Base-by-base conservation (phyloP, 2,329 filamentous ascomycete genomes). In the Penicillium rolfsii region DNA sequence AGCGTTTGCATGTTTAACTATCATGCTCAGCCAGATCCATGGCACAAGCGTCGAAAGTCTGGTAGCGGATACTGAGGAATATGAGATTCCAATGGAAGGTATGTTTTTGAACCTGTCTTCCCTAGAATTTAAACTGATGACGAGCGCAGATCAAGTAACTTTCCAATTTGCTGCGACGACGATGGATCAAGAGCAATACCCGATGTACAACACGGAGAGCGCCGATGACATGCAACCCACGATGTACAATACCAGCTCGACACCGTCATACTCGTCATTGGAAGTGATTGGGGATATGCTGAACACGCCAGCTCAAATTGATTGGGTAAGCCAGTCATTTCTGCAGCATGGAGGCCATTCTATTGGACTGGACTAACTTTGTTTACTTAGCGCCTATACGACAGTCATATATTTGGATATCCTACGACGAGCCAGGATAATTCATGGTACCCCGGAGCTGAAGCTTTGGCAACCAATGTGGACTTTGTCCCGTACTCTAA, bases 251-350 rank as follows among this genome's bases (percentile, higher is more conserved):
- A n/a, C 52, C 28, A 28, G 19, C 28, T 59, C 58, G 12, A 48
- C 41, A 6, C 46, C 62, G 2, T 57, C 60, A 2, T 63, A 62
- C 40, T 62, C 55, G 4, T 63, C 66, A 6, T 55, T 75, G 5
- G 71, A 67, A 22, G 65, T 75, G 0, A 75, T 76, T 54, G 71
- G 70, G 36, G 71, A 72, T 16, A 76, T 76, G 73, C 65, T 76
- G 14, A 71, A 71, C 33, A 64, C 69, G 1, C 73, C 74, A 9
- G 66, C 64, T 36, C 71, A 70, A 57, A 53, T 76, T 19, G 69
- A 76, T 62, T 76, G 74, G 74, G 74, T 76, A 67, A 64, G 72
- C 45, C 1, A 9, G 16, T 16, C 26, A 28, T 26, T 53, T 22
- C 1, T 33, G 19, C 19, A 22, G 19, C 19, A 22, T 22, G 19